phyloP scores from a whole-genome alignment of 495 filamentous ascomycete species.

The Podospora sp. region DNA sequence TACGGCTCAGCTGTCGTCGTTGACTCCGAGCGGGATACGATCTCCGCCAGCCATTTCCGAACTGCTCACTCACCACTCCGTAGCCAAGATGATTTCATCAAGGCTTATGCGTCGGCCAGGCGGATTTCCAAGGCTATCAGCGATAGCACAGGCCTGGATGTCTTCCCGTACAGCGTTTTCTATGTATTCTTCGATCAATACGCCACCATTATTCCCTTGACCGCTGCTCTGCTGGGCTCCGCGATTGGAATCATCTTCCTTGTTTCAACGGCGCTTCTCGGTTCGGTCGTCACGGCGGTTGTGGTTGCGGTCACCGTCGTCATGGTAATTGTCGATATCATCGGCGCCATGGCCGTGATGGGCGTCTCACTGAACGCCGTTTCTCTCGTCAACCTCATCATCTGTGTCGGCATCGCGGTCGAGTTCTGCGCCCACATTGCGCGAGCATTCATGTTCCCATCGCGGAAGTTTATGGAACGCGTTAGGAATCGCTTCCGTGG shows the following conservation, averaged over 20 bases:
- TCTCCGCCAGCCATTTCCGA: conserved; percentile 86
- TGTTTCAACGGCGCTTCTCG: conserved; percentile 75
- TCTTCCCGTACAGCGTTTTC: conserved; percentile 95
- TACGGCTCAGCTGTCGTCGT: conserved; percentile 86
- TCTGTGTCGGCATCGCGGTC: conserved; percentile 92
- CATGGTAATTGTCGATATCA: conserved; percentile 94
- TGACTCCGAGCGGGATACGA: conserved; percentile 62
- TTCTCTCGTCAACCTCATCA: conserved; percentile 94
- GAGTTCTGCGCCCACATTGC: conserved; percentile 98
- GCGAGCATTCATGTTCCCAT: conserved; percentile 93
- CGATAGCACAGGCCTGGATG: conserved; percentile 65
- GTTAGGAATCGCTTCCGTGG: conserved; percentile 68
- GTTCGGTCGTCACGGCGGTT: conserved; percentile 77
- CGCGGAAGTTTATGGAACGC: conserved; percentile 71
- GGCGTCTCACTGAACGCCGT: conserved; percentile 94
- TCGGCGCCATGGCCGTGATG: conserved; percentile 88
- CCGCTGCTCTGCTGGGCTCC: conserved; percentile 75
- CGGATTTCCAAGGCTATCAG: conserved; percentile 80
- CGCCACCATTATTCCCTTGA: conserved; percentile 75
- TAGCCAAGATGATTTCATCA: conserved; percentile 92
- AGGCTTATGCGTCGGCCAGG: conserved; percentile 83
- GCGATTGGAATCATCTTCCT: conserved; percentile 82
- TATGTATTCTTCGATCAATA: conserved; percentile 99
- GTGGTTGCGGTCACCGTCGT: conserved; percentile 82
- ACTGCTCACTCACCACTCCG: conserved; percentile 83